phyloP scores from a whole-genome alignment of 371 early-diverging fungal genomes.

The Mucor velutinosus region DNA sequence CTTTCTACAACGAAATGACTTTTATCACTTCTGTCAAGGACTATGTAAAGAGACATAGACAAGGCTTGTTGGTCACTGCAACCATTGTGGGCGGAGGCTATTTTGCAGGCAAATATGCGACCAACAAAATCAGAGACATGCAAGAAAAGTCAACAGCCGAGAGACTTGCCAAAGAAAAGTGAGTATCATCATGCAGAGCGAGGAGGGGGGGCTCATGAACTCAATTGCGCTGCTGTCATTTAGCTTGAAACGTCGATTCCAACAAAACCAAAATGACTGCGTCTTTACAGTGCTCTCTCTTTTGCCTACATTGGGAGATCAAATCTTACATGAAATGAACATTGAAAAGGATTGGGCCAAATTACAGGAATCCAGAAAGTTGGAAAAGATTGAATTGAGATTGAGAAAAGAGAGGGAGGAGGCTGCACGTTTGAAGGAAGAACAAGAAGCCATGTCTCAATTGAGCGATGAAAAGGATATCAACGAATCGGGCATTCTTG shows the following conservation, averaged over 20 bases:
- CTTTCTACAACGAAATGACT: neutral
- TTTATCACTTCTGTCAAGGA: conserved; percentile 39
- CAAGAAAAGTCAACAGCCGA: conserved; percentile 66
- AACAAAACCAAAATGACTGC: conserved; percentile 92
- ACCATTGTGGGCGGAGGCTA: conserved; percentile 76
- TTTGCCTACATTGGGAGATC: conserved; percentile 78
- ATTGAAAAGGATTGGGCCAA: conserved; percentile 76
- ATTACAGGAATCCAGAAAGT: conserved; percentile 62
- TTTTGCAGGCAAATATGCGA: conserved; percentile 74
- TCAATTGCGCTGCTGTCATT: neutral
- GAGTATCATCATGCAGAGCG: conserved; percentile 16
- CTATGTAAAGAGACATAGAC: conserved; percentile 58
- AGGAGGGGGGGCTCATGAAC: neutral
- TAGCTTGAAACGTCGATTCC: conserved; percentile 87
- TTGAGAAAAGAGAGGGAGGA: conserved; percentile 24
- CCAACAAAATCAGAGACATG: conserved; percentile 69
- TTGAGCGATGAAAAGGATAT: conserved; percentile 1
- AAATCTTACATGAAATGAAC: conserved; percentile 74
- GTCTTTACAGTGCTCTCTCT: conserved; percentile 75
- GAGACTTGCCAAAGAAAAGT: conserved; percentile 80
- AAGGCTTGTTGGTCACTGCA: conserved; percentile 63
- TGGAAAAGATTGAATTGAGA: conserved; percentile 34
- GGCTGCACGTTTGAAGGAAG: conserved; percentile 18
- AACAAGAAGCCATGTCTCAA: conserved; percentile 10
- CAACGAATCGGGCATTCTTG: conserved; percentile 3